phyloP scores from a whole-genome alignment of 2,329 filamentous ascomycete species.

The Sclerotinia sclerotiorum region DNA sequence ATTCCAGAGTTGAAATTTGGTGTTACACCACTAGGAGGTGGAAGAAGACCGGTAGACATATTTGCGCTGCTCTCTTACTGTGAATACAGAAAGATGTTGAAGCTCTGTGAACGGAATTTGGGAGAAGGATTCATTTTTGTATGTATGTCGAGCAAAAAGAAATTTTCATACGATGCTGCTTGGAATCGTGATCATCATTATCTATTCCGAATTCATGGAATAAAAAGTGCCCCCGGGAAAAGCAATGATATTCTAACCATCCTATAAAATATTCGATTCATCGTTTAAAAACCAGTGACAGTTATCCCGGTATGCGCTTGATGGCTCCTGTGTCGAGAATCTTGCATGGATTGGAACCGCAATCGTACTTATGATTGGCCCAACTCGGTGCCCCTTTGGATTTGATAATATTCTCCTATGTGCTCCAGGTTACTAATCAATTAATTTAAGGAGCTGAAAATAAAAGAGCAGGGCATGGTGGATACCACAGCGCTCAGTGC shows the following conservation, averaged over 20 bases:
- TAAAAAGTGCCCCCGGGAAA: too few species aligned
- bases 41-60: slow-evolving; percentile 10
- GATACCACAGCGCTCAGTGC: too few species aligned
- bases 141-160: neutral
- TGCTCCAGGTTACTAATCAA: neutral
- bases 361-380: neutral
- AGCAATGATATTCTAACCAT: too few species aligned
- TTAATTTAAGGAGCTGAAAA: neutral
- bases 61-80: neutral
- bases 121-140: neutral
- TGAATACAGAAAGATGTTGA: neutral
- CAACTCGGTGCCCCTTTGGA: too few species aligned
- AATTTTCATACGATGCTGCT: too few species aligned
- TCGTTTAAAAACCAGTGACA: too few species aligned
- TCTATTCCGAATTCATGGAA: neutral
- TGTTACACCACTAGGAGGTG: neutral
- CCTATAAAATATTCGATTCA: too few species aligned
- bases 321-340: too few species aligned
- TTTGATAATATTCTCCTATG: neutral
- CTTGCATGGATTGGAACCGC: neutral
- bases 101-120: neutral
- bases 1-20: neutral
- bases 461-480: neutral
- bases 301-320: too few species aligned
- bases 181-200: neutral